Percentiles rank a stretch among this genome's conserved stretches.
Evolutionary conservation across 1,139 yeast genomes (phyloP).

Genomic region (Saccharomyces hybrid): DNA sequence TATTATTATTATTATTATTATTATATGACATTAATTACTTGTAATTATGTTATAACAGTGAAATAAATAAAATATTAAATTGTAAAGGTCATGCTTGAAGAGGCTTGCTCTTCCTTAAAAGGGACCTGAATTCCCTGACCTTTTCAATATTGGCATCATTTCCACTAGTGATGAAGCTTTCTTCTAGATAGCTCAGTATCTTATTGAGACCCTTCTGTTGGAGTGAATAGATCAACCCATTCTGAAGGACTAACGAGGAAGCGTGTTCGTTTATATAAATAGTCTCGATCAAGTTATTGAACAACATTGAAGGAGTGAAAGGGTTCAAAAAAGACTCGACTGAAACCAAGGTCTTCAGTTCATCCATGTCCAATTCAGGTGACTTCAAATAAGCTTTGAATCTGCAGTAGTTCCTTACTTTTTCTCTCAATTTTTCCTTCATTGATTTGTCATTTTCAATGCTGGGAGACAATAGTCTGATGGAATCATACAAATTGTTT

Average conservation of each 20-base stretch:
- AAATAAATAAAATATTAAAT: neutral
- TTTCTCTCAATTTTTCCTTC: slow-evolving; percentile 8
- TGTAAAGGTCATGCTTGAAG: neutral
- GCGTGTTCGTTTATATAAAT: slow-evolving; percentile 20
- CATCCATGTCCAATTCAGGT: slow-evolving; percentile 14
- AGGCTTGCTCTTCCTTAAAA: slow-evolving; percentile 3
- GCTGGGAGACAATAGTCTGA: slow-evolving; percentile 14
- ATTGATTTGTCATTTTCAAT: slow-evolving; percentile 6
- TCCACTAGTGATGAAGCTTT: slow-evolving; percentile 10
- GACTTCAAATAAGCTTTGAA: slow-evolving; percentile 23
- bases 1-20: neutral
- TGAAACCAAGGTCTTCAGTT: slow-evolving; percentile 18
- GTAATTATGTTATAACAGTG: neutral
- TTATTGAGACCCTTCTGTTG: slow-evolving; percentile 11
- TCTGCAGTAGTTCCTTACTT: slow-evolving; percentile 21
- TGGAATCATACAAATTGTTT: slow-evolving; percentile 24
- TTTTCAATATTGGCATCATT: slow-evolving; percentile 14
- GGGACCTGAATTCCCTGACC: slow-evolving; percentile 11
- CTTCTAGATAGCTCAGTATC: slow-evolving; percentile 14
- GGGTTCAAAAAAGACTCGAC: slow-evolving; percentile 23
- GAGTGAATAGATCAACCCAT: slow-evolving; percentile 19
- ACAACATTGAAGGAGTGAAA: slow-evolving; percentile 18
- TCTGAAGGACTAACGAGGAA: slow-evolving; percentile 12
- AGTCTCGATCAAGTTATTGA: slow-evolving; percentile 29
- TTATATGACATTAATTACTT: neutral